phyloP scores from a whole-genome alignment of 2,329 filamentous ascomycete species.

The Byssoonygena ceratinophila region DNA sequence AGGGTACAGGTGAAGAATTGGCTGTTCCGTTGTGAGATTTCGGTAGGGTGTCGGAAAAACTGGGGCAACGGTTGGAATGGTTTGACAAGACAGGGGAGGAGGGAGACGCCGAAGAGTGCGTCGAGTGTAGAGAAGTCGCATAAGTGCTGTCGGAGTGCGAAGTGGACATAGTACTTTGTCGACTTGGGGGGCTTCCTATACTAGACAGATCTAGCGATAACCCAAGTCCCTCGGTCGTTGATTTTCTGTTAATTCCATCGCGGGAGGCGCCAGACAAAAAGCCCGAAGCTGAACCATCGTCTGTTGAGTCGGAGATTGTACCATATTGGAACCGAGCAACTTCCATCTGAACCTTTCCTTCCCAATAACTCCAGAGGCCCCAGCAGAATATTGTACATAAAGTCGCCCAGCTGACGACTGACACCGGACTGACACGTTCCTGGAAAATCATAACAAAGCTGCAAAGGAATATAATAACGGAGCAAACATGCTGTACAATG shows the following conservation, averaged over 20 bases:
- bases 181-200: slow-evolving; percentile 24
- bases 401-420: slow-evolving; percentile 76
- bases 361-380: slow-evolving; percentile 86
- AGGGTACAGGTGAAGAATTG: slow-evolving; percentile 22
- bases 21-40: background rate
- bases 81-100: slow-evolving; percentile 18
- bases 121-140: slow-evolving; percentile 46
- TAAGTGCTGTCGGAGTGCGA: slow-evolving; percentile 46
- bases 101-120: slow-evolving; percentile 23
- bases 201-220: slow-evolving; percentile 33
- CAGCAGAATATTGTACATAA: slow-evolving; percentile 75
- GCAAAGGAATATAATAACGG: slow-evolving; percentile 85
- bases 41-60: slow-evolving; percentile 22
- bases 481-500: slow-evolving; percentile 93
- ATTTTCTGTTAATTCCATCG: slow-evolving; percentile 19
- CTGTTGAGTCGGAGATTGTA: slow-evolving; percentile 13
- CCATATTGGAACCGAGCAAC: slow-evolving; percentile 19
- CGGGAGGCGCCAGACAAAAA: slow-evolving; percentile 19
- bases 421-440: slow-evolving; percentile 77
- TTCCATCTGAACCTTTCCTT: slow-evolving; percentile 56
- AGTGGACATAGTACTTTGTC: slow-evolving; percentile 23
- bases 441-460: slow-evolving; percentile 87
- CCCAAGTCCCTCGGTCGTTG: slow-evolving; percentile 34
- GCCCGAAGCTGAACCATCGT: slow-evolving; percentile 34
- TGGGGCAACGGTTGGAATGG: slow-evolving; percentile 25